These are phyloP conservation scores for Wilcoxina mikolae DNA, from an alignment of 495 filamentous ascomycete species.

Conservation along the genomic window DNA sequence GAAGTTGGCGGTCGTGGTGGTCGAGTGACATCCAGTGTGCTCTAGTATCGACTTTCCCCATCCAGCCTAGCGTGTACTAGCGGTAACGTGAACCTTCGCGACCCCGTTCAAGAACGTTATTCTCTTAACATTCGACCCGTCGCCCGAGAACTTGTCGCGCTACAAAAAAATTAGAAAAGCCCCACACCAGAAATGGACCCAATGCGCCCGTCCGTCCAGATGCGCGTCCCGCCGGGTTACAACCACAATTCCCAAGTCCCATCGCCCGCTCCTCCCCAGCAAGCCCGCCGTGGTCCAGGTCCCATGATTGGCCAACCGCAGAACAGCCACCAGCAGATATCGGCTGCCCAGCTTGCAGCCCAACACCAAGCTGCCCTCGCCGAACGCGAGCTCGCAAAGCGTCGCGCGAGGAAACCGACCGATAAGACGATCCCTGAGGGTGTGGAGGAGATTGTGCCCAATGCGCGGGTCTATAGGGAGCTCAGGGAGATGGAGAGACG, in stretches of 20 bases:
- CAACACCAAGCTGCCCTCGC: conserved; percentile 39
- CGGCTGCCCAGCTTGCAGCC: conserved; percentile 35
- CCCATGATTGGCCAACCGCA: conserved; percentile 45
- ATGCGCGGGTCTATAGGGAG: conserved; percentile 63
- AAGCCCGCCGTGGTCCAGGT: conserved; percentile 31
- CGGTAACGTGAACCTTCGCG: neutral
- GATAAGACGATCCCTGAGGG: conserved; percentile 90
- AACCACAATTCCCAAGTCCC: neutral
- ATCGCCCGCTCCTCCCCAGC: conserved; percentile 2
- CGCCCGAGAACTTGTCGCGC: neutral
- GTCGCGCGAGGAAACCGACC: conserved; percentile 71
- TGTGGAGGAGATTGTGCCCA: conserved; percentile 71
- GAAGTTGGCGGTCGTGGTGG: too few species aligned
- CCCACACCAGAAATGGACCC: neutral
- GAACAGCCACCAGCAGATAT: conserved; percentile 31
- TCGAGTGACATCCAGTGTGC: too few species aligned
- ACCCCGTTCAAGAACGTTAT: neutral
- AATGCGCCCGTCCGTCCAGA: conserved; percentile 1
- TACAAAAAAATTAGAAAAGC: neutral
- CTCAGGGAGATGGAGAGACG: conserved; percentile 76
- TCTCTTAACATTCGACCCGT: neutral
- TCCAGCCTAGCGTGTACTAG: neutral
- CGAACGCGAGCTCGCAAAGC: conserved; percentile 52
- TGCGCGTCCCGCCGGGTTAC: conserved; percentile 2
- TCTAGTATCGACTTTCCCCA: too few species aligned